phyloP scores from a whole-genome alignment of 345 rosid genomes.

The Brassica juncea region DNA sequence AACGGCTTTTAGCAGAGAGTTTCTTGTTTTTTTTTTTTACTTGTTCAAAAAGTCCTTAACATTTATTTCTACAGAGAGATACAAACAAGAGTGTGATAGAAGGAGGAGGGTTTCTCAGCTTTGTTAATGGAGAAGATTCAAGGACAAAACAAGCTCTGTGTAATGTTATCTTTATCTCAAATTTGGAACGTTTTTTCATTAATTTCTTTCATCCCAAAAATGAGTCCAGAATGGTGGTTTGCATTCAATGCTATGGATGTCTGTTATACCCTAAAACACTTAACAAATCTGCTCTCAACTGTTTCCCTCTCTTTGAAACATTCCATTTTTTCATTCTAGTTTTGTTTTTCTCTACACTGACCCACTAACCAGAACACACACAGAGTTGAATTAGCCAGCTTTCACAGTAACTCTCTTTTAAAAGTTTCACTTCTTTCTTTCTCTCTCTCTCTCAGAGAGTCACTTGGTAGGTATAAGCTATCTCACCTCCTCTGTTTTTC shows the following conservation, averaged over 20 bases:
- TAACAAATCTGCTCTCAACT: conserved; percentile 36
- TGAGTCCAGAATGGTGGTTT: conserved; percentile 33
- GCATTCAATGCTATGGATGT: conserved; percentile 58
- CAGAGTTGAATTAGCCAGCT: not conserved
- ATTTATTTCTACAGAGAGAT: conserved; percentile 26
- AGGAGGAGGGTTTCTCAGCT: not conserved
- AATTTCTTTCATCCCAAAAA: conserved; percentile 20
- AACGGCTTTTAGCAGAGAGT: conserved; percentile 43
- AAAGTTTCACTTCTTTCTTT: conserved; percentile 6
- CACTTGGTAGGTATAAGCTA: not conserved
- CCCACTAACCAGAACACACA: conserved; percentile 40
- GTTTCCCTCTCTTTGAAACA: conserved; percentile 42
- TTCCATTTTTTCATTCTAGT: conserved; percentile 44
- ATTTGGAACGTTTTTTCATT: conserved; percentile 36
- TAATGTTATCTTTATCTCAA: conserved; percentile 42
- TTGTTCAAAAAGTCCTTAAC: conserved; percentile 28
- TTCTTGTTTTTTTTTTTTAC: conserved; percentile 43
- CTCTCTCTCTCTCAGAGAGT: not conserved
- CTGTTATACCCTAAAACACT: conserved; percentile 45
- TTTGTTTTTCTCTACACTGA: conserved; percentile 42
- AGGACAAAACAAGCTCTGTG: conserved; percentile 65
- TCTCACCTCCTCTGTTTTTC: conserved; percentile 23
- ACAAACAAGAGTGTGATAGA: not conserved
- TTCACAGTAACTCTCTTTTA: not conserved
- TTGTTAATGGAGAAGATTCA: conserved; percentile 66